Base-by-base conservation (phyloP, 2,329 filamentous ascomycete species). In the Tolypocladium inflatum region DNA sequence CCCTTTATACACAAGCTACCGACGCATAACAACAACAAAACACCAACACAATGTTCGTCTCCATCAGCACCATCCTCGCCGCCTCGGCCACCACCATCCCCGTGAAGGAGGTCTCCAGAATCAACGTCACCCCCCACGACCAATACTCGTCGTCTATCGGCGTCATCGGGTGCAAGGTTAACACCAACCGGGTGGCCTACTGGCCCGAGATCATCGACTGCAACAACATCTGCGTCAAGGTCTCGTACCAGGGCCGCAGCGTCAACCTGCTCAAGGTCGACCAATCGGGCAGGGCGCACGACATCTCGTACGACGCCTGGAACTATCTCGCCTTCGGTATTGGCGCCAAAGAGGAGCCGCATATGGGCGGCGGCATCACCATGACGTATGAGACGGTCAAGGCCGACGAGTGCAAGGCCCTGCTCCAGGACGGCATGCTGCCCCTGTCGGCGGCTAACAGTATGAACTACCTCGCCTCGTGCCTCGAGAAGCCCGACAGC, bases 261-360 rank as follows among this genome's bases (percentile, higher is more conserved):
- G 68, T 86, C 58, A 76, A 82, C 63, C 80, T 90, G 57, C 77
- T 85, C 60, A 77, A 77, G 67, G 72, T 85, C 61, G 83, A 85
- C 72, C 69, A 74, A 55, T 84, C 81, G 1, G 74, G 73, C 45
- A 81, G 81, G 54, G 82, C 81, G 55, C 68, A 82, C 67, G 82
- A 85, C 69, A 78, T 85, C 71, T 78, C 74, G 58, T 85, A 85
- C 73, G 82, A 85, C 62, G 81, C 82, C 55, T 85, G 80, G 80
- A 83, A 82, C 74, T 80, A 80, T 65, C 79, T 85, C 43, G 70
- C 70, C 63, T 80, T 76, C 41, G 81, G 81, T 61, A 65, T 74
- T 60, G 72, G 74, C 15, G 82, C 81, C 43, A 72, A 70, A 10
- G 67, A 74, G 17, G 66, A 73, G 54, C 80, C 81, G 15, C 70